A percentile compares a stretch with the other conserved stretches of the same genome.
These are phyloP conservation scores for Murraya paniculata DNA, from an alignment of 345 rosid species.

Conservation along the genomic window DNA sequence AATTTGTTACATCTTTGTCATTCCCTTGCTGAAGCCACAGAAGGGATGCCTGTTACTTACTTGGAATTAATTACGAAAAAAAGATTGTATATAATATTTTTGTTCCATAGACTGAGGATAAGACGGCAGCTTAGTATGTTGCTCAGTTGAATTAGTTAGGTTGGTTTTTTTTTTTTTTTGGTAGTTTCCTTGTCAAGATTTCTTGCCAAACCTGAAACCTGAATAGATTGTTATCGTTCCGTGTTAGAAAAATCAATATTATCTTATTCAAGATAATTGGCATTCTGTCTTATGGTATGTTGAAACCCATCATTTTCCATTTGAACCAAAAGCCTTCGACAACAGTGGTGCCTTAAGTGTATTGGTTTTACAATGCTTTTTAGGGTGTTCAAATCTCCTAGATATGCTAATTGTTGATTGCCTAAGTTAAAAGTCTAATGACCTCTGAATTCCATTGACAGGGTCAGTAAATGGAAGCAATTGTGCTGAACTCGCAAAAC, in stretches of 20 bases:
- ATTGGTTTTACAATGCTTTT: neutral
- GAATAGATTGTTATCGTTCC: neutral
- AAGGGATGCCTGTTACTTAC: neutral
- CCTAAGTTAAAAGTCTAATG: neutral
- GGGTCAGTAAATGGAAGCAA: slow-evolving; percentile 98
- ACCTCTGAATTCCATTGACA: slow-evolving; percentile 21
- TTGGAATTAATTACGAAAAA: neutral
- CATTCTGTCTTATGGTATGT: neutral
- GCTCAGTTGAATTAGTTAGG: neutral
- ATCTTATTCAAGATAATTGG: neutral
- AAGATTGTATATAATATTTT: neutral
- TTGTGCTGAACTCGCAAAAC: slow-evolving; percentile 84
- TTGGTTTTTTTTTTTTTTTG: neutral
- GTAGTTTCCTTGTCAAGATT: neutral
- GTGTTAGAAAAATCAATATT: neutral
- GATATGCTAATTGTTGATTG: neutral
- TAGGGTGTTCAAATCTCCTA: neutral
- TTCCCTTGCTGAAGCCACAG: neutral
- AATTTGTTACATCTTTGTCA: neutral
- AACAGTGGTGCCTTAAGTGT: neutral
- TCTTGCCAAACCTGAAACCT: neutral
- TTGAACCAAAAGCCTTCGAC: neutral
- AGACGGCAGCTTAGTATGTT: neutral
- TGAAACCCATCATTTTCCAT: neutral
- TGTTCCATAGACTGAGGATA: neutral